phyloP scores from a whole-genome alignment of 2,329 filamentous ascomycete species.

The Scytalidium sp. region DNA sequence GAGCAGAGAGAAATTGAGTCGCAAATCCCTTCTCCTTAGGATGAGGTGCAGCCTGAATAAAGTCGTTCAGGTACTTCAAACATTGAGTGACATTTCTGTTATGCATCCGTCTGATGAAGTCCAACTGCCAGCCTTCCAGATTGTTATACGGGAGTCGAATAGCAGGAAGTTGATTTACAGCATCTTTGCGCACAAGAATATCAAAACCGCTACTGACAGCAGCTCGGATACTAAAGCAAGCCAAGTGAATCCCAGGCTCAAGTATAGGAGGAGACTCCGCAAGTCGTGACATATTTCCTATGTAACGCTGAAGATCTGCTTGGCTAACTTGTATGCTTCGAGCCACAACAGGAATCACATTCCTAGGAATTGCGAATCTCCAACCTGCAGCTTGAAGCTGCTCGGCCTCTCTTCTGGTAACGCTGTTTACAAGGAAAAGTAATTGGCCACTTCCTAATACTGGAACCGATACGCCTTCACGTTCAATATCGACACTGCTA shows the following conservation, averaged over 20 bases:
- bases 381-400: slow-evolving; percentile 70
- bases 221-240: slow-evolving; percentile 55
- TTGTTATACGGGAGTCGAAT: slow-evolving; percentile 49
- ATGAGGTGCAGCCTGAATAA: slow-evolving; percentile 30
- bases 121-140: slow-evolving; percentile 53
- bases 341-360: slow-evolving; percentile 67
- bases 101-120: slow-evolving; percentile 33
- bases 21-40: slow-evolving; percentile 43
- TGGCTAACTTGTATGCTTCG: slow-evolving; percentile 71
- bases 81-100: slow-evolving; percentile 47
- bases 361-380: slow-evolving; percentile 69
- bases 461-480: slow-evolving; percentile 28
- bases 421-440: slow-evolving; percentile 71
- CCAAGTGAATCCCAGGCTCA: slow-evolving; percentile 52
- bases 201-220: slow-evolving; percentile 37
- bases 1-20: slow-evolving; percentile 39
- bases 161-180: slow-evolving; percentile 60
- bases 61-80: slow-evolving; percentile 33
- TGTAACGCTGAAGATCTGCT: slow-evolving; percentile 55
- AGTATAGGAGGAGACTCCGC: slow-evolving; percentile 43
- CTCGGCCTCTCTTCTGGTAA: slow-evolving; percentile 56
- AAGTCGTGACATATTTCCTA: slow-evolving; percentile 64
- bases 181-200: slow-evolving; percentile 26
- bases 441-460: slow-evolving; percentile 70
- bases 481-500: slow-evolving; percentile 34